Evolutionary conservation across 1,284 basidiomycete species (phyloP).

Genomic region (Leccinum fallax): DNA sequence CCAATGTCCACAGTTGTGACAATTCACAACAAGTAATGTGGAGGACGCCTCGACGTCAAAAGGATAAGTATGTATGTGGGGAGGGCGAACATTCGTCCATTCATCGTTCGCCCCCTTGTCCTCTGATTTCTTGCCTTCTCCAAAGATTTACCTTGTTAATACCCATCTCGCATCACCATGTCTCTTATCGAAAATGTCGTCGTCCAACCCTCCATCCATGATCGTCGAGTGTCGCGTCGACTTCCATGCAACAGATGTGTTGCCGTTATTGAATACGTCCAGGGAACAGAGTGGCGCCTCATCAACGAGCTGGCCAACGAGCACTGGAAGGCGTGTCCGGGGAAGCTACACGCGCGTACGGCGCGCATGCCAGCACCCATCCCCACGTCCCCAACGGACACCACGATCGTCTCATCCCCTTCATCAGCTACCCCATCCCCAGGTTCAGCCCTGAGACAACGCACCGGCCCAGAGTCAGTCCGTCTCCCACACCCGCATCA

Average conservation of each 20-base stretch:
- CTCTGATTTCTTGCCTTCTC: not conserved
- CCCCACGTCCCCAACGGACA: conserved; percentile 14
- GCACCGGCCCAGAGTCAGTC: conserved; percentile 3
- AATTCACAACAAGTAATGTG: conserved; percentile 39
- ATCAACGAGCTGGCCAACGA: conserved; percentile 32
- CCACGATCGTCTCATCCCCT: conserved; percentile 12
- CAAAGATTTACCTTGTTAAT: conserved; percentile 15
- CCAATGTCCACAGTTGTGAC: conserved; percentile 25
- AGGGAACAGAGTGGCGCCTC: conserved; percentile 27
- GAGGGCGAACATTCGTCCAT: conserved; percentile 5
- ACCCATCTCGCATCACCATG: conserved; percentile 19
- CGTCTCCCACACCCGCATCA: not conserved
- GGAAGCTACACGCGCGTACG: conserved; percentile 20
- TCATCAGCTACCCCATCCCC: not conserved
- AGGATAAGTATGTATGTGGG: conserved; percentile 11
- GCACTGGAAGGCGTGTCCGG: conserved; percentile 33
- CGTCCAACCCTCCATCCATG: conserved; percentile 7
- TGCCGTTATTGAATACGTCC: conserved; percentile 29
- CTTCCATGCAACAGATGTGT: conserved; percentile 32
- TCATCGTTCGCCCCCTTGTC: conserved; percentile 1
- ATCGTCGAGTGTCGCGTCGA: conserved; percentile 15
- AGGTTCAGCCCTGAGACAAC: conserved; percentile 4
- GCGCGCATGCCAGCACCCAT: conserved; percentile 12
- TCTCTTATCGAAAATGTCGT: conserved; percentile 13
- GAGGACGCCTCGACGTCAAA: conserved; percentile 28